Conservation (phyloP, 2,329 filamentous ascomycete species). For the Clonostachys byssicola region DNA sequence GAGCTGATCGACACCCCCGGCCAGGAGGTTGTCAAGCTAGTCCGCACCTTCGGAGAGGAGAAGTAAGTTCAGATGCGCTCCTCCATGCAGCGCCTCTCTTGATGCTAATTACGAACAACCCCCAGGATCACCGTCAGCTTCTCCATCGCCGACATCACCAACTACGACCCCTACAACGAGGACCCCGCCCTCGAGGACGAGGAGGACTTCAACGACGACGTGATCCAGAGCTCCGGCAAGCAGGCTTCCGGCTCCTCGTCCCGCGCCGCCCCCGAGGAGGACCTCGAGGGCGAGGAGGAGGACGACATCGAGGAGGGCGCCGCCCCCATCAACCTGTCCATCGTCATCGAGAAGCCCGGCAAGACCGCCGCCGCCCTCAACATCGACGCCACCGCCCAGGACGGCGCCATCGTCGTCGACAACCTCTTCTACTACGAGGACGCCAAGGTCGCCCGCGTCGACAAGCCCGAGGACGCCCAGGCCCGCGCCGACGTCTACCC, state of each 20-base stretch:
- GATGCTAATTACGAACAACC: neutral
- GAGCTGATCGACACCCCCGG: slow-evolving; percentile 78
- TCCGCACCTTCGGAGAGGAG: slow-evolving; percentile 81
- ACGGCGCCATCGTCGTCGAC: slow-evolving; percentile 82
- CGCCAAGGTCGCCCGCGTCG: slow-evolving; percentile 70
- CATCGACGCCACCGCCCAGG: slow-evolving; percentile 81
- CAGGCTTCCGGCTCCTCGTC: slow-evolving; percentile 44
- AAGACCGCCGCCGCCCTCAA: slow-evolving; percentile 70
- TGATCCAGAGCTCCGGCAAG: slow-evolving; percentile 47
- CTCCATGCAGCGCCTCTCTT: neutral
- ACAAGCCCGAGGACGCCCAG: slow-evolving; percentile 74
- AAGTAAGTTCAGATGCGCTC: slow-evolving; percentile 53
- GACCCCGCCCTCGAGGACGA: slow-evolving; percentile 33
- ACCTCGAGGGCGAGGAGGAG: slow-evolving; percentile 47
- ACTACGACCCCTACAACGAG: slow-evolving; percentile 30
- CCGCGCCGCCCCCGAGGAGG: slow-evolving; percentile 48
- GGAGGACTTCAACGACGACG: slow-evolving; percentile 25
- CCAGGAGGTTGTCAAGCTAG: slow-evolving; percentile 82
- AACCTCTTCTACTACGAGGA: slow-evolving; percentile 87
- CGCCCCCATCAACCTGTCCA: slow-evolving; percentile 75
- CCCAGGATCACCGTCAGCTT: slow-evolving; percentile 37
- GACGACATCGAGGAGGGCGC: slow-evolving; percentile 44
- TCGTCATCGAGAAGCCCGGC: slow-evolving; percentile 83
- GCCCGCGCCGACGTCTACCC: slow-evolving; percentile 76
- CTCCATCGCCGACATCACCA: slow-evolving; percentile 34